Evolutionary conservation across 78 protist species (phyloP), one percentile per base, ranked within the genome.

Genomic region (Cavenderia fasciculata): DNA sequence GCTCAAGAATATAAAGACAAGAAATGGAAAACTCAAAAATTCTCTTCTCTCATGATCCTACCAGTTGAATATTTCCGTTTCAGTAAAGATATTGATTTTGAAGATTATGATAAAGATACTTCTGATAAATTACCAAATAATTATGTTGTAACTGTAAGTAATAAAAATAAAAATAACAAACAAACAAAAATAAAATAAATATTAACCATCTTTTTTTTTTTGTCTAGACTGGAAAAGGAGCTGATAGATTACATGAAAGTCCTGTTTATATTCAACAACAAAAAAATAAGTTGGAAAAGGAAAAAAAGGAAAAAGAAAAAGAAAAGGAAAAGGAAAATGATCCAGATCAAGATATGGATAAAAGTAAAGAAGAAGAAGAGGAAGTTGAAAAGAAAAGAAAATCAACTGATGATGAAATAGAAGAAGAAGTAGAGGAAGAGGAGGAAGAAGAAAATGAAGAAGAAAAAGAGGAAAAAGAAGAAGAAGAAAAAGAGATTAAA

Each of bases 1-100:
- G 23, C 68, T 1, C 23, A 68, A 40, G 69, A 82, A 31, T 68
- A 68, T 47, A 47, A 65, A 68, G 49, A 82, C 47, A 82, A 57
- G 71, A 82, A 82, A 49, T 82, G 90, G 90, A 82, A 82, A 31
- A 69, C 73, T 7, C 76, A 65, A 56, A 69, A 56, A 47, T 33
- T 63, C 72, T 47, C 33, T n/a, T 40, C 72, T 7, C 72, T 38
- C 4, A 63, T 36, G 47, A 63, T 38, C 8, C 47, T 63, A 18
- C 72, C 72, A 33, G 38, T 38, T 6, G 72, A 63, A 21, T 63
- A 27, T 16, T 63, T n/a, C 8, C 33, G 6, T 47, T 63, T 38
- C 38, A 19, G n/a, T 43, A 29, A 19, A 8, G 25, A 63, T 40
- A 27, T 38, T 10, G 72, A 63, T 21, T 63, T 63, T 63, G 38